phyloP scores from a whole-genome alignment of 306 rosid genomes.

The Purshia tridentata region DNA sequence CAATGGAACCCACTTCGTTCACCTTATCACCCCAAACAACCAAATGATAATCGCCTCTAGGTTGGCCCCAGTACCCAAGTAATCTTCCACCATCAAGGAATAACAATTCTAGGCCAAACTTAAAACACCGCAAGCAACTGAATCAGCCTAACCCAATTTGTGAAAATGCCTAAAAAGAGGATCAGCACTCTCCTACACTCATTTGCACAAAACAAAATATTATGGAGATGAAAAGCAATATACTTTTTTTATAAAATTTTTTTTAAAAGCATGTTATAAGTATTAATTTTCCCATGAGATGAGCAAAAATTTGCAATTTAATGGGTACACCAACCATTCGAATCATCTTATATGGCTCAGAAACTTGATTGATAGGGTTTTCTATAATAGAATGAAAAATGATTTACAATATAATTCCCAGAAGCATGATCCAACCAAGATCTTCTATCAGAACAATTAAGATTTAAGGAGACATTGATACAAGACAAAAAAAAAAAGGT shows the following conservation, averaged over 20 bases:
- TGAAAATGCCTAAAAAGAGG: background rate
- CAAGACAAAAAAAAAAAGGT: background rate
- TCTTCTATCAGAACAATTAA: background rate
- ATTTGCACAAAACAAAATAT: background rate
- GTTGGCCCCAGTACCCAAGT: background rate
- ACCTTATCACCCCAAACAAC: background rate
- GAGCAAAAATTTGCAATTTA: background rate
- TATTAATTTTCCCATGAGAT: background rate
- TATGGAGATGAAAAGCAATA: background rate
- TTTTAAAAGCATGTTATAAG: background rate
- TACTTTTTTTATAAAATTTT: background rate
- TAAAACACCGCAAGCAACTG: background rate
- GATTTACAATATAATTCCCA: background rate
- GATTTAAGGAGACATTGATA: background rate
- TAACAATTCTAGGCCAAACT: background rate
- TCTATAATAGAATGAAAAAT: background rate
- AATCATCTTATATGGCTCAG: background rate
- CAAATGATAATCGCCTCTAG: background rate
- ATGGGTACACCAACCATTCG: background rate
- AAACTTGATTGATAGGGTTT: background rate
- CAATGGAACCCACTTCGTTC: background rate
- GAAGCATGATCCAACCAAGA: background rate
- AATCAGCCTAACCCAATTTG: background rate
- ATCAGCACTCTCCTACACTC: background rate
- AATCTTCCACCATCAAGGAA: constrained; percentile 4